Conservation (phyloP, 2,329 filamentous ascomycete species). For the Fusarium brachygibbosum region DNA sequence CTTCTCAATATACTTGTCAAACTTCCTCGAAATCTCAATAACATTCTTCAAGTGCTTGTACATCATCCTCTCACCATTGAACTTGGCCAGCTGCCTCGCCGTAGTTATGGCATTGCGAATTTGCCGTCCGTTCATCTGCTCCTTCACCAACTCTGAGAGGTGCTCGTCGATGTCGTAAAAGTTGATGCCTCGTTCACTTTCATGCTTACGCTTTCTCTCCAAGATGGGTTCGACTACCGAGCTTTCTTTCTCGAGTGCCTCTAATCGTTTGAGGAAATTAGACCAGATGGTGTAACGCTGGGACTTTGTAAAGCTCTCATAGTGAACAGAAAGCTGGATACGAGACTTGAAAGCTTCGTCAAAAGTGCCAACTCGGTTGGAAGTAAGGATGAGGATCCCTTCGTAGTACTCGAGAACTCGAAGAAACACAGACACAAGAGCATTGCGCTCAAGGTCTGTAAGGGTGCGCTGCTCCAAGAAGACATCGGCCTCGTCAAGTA, state of each 20-base stretch:
- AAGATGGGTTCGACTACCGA: neutral
- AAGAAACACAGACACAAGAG: conserved; percentile 51
- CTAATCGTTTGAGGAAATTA: neutral
- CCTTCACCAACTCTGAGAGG: conserved; percentile 48
- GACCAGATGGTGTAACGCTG: conserved; percentile 8
- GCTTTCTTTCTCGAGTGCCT: neutral
- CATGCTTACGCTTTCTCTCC: neutral
- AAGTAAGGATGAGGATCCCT: conserved; percentile 55
- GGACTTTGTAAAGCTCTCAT: conserved; percentile 44
- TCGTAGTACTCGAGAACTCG: conserved; percentile 54
- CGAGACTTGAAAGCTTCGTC: conserved; percentile 50
- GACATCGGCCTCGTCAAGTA: conserved; percentile 51
- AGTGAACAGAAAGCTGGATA: conserved; percentile 52
- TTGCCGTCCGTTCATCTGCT: conserved; percentile 58
- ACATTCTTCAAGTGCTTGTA: conserved; percentile 10
- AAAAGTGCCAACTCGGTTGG: conserved; percentile 54
- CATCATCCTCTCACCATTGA: conserved; percentile 8
- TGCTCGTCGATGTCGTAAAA: conserved; percentile 36
- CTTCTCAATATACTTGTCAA: conserved; percentile 19
- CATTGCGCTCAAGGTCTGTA: conserved; percentile 47
- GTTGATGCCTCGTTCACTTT: neutral
- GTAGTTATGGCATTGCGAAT: conserved; percentile 57
- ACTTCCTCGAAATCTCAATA: conserved; percentile 16
- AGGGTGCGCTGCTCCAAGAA: conserved; percentile 47
- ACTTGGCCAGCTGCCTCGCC: conserved; percentile 45